Base-by-base conservation (phyloP, 2,329 filamentous ascomycete species). In the Sclerotinia subarctica region DNA sequence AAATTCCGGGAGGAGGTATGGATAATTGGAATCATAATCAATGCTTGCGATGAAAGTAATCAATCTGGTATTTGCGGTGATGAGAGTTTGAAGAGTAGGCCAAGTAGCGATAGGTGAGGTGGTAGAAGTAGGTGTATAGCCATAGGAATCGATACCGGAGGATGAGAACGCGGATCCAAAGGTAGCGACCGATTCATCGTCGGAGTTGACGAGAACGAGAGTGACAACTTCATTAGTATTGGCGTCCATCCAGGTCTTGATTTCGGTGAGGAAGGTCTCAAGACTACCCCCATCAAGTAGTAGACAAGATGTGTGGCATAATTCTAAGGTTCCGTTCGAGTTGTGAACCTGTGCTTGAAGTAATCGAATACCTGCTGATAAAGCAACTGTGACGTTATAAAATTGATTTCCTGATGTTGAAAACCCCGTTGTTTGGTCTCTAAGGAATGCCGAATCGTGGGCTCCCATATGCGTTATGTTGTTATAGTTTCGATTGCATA, bases 391-490 rank as follows among this genome's bases (percentile, higher is more conserved):
- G 32, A 88, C 83, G 6, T 83, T 81, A 63, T 87, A 80, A 70
- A 85, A 84, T 75, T 91, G 88, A 77, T 90, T 89, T 2, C 74
- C 75, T 2, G 75, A 64, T 44, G 69, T 88, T 79, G 68, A 81
- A 78, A 1, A 82, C 81, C 11, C 82, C 73, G 63, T 80, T 72
- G 52, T 66, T 21, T 59, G 60, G 49, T 76, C 71, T 58, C 88
- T 86, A 52, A 88, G 83, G 74, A 91, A 91, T 49, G 87, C 83
- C 19, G 84, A 85, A 78, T 91, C 84, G 78, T 91, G 89, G 8
- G 88, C 82, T 32, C 88, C 89, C 75, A 94, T 86, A 77, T 94
- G 85, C 3, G 91, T 94, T 73, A 95, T 85, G 72, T 90, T 87
- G 80, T 87, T 88, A 81, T 95, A 95, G 24, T 85, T 80, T 71